Conservation (phyloP, 2,329 filamentous ascomycete species). For the Truncatella angustata region DNA sequence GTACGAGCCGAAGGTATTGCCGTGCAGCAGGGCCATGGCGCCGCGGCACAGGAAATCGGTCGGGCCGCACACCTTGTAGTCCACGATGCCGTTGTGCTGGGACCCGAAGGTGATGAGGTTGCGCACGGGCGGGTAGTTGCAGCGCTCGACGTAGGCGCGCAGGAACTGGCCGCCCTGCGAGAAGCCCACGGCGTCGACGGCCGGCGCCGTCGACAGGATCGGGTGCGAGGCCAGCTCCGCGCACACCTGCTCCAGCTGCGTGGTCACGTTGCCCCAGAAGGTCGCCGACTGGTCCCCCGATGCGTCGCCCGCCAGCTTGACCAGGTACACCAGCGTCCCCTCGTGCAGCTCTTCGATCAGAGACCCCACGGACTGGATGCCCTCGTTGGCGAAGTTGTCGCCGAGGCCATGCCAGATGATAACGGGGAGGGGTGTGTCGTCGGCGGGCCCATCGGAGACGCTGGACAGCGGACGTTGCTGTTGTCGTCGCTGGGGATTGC, state of each 20-base stretch:
- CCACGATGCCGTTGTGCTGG: constrained; percentile 87
- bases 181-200: constrained; percentile 89
- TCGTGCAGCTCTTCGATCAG: constrained; percentile 73
- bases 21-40: constrained; percentile 73
- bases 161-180: constrained; percentile 95
- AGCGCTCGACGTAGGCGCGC: constrained; percentile 85
- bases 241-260: constrained; percentile 77
- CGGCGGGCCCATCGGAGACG: constrained; percentile 35
- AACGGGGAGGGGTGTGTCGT: constrained; percentile 76
- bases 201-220: constrained; percentile 77
- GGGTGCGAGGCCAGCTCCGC: constrained; percentile 70
- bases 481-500: constrained; percentile 16
- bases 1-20: constrained; percentile 75
- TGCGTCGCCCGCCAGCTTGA: constrained; percentile 67
- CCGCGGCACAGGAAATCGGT: constrained; percentile 79
- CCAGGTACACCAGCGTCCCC: constrained; percentile 79
- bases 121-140: constrained; percentile 71
- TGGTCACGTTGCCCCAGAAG: constrained; percentile 86
- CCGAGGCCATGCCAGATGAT: constrained; percentile 89
- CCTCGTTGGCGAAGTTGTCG: constrained; percentile 74
- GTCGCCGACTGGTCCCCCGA: constrained; percentile 74
- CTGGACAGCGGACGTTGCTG: constrained; percentile 8
- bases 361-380: constrained; percentile 68
- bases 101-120: constrained; percentile 85
- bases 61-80: constrained; percentile 71